Base-by-base conservation (phyloP, 257 asterid genomes). In the Primulina tabacum region DNA sequence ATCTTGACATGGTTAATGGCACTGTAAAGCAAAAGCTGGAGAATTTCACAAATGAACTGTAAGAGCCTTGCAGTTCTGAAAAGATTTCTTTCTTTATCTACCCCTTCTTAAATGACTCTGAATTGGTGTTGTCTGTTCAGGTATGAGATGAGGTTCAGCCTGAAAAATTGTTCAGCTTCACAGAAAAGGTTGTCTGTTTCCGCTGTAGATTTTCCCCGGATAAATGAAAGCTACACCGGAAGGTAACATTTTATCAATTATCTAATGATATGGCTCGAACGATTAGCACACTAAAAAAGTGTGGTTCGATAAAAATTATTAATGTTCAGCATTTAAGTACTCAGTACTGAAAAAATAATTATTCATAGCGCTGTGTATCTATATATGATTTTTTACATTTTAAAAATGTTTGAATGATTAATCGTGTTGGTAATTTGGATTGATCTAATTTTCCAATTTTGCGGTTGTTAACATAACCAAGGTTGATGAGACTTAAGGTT, bases 101-200 rank as follows among this genome's bases (percentile, higher is more conserved):
- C 55, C 64, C 59, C 14, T 21, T 57, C 69, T 66, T 68, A 32
- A 60, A 55, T 68, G 63, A 65, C 26, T 24, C 26, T 65, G 17
- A 62, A 71, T 43, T 7, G 58, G 12, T 1, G 21, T 61, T 74
- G 52, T 63, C 65, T 68, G 64, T 81, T 32, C 88, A 94, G 99
- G 83, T 89, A 89, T 8, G 97, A 91, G 72, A 94, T 94, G 99
- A 89, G 99, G 71, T 94, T 94, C 86, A 94, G 89, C 88, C 78
- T 93, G 81, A 86, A 86, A 84, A 89, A 77, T 63, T 96, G 97
- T 73, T 73, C 78, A 75, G 97, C 99, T 74, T 65, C 87, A 20
- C 99, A 93, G 88, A 93, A 82, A 85, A 84, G 82, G 78, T 76
- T 94, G 32, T 94, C 99, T 0, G 92, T 29, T n/a, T 78, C 96